Evolutionary conservation across 1,284 basidiomycete species (phyloP).

Genomic region (Sphaerobolus stellatus): DNA sequence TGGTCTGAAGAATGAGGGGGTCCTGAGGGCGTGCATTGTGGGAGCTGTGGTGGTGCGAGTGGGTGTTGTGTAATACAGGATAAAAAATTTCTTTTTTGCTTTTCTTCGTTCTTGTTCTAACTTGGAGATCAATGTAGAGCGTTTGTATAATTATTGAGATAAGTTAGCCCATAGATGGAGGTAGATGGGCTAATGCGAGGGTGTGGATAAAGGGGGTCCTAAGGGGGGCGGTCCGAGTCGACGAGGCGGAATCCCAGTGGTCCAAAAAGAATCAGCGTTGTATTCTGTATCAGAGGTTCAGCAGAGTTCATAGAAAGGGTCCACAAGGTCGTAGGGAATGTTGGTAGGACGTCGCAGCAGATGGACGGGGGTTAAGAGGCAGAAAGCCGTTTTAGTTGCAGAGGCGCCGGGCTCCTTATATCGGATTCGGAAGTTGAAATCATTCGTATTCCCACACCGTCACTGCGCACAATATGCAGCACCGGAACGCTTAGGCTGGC

Average conservation of each 20-base stretch:
- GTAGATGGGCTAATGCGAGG: slow-evolving; percentile 4
- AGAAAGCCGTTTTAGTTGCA: neutral
- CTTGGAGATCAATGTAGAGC: slow-evolving; percentile 2
- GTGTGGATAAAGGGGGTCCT: slow-evolving; percentile 34
- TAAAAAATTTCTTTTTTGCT: slow-evolving; percentile 16
- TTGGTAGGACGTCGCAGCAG: neutral
- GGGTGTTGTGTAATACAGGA: slow-evolving; percentile 18
- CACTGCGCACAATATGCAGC: too few species aligned
- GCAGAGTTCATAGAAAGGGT: slow-evolving; percentile 8
- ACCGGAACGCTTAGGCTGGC: too few species aligned
- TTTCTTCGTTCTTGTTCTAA: slow-evolving; percentile 17
- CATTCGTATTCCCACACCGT: neutral
- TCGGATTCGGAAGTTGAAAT: neutral
- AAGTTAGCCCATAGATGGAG: slow-evolving; percentile 63
- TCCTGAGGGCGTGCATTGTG: slow-evolving; percentile 65
- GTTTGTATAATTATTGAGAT: slow-evolving; percentile 22
- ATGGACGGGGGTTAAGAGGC: neutral
- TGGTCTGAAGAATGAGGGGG: slow-evolving; percentile 64
- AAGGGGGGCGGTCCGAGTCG: slow-evolving; percentile 76
- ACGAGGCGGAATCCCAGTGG: slow-evolving; percentile 60
- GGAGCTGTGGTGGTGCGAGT: slow-evolving; percentile 19
- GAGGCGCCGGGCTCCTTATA: neutral
- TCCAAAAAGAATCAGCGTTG: slow-evolving; percentile 49
- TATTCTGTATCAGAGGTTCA: slow-evolving; percentile 11
- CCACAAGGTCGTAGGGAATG: neutral